phyloP scores from a whole-genome alignment of 1,284 basidiomycete genomes.

The Ganoderma leucocontextum region DNA sequence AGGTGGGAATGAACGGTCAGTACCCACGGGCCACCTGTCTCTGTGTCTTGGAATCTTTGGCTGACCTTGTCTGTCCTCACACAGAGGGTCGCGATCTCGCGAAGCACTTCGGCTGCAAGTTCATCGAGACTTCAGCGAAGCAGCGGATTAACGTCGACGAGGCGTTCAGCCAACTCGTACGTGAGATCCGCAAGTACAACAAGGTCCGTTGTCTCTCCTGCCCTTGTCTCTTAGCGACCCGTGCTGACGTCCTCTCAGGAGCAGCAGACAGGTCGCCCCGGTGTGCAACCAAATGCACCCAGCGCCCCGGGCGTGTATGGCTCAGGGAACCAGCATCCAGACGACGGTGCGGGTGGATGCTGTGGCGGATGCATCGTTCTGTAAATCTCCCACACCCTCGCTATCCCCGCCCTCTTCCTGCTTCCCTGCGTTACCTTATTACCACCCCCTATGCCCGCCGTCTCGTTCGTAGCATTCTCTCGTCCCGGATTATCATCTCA shows the following conservation, averaged over 20 bases:
- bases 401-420: constrained; percentile 13
- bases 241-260: constrained; percentile 48
- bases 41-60: background rate
- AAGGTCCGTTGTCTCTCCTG: constrained; percentile 57
- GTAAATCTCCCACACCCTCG: constrained; percentile 22
- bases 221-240: constrained; percentile 4
- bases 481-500: constrained; percentile 31
- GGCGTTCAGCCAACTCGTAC: constrained; percentile 96
- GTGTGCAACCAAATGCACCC: constrained; percentile 52
- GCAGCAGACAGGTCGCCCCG: constrained; percentile 68
- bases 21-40: constrained; percentile 15
- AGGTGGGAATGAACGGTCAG: constrained; percentile 95
- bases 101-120: constrained; percentile 95
- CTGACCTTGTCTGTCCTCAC: constrained; percentile 10
- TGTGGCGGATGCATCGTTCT: constrained; percentile 77
- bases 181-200: constrained; percentile 97
- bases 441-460: constrained; percentile 7
- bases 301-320: constrained; percentile 57
- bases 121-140: constrained; percentile 99
- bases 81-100: constrained; percentile 97
- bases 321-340: constrained; percentile 51
- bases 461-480: constrained; percentile 1
- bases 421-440: constrained; percentile 29
- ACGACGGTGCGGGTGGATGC: constrained; percentile 69
- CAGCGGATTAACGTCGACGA: constrained; percentile 99